Conservation (phyloP, 768 basidiomycete species). For the Mycena metata region DNA sequence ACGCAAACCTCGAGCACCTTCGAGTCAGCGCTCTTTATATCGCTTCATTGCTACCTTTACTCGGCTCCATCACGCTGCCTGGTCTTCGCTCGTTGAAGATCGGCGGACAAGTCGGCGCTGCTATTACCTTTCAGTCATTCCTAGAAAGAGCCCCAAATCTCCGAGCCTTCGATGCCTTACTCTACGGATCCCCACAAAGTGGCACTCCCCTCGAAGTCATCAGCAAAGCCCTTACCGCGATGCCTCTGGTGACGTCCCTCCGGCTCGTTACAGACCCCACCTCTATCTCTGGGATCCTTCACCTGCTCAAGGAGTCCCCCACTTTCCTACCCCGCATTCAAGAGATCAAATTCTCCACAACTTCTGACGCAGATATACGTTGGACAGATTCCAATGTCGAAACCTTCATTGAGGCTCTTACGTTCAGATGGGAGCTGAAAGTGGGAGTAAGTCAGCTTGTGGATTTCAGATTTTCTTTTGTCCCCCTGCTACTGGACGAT, state of each 20-base stretch:
- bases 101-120: background rate
- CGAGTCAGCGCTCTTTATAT: background rate
- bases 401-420: background rate
- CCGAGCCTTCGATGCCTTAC: background rate
- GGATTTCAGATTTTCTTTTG: background rate
- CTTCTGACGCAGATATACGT: too few species aligned
- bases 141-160: background rate
- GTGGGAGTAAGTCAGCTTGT: background rate
- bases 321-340: conserved; percentile 2
- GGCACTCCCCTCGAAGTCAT: background rate
- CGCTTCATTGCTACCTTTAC: background rate
- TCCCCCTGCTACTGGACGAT: background rate
- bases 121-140: background rate
- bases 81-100: background rate
- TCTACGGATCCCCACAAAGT: too few species aligned
- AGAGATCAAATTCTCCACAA: background rate
- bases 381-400: background rate
- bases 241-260: background rate
- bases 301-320: background rate
- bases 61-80: conserved; percentile 5
- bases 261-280: background rate
- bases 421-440: background rate
- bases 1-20: background rate
- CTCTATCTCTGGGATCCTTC: background rate
- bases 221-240: background rate